Conservation (phyloP, 306 rosid species). For the Abrus pulchellus region DNA sequence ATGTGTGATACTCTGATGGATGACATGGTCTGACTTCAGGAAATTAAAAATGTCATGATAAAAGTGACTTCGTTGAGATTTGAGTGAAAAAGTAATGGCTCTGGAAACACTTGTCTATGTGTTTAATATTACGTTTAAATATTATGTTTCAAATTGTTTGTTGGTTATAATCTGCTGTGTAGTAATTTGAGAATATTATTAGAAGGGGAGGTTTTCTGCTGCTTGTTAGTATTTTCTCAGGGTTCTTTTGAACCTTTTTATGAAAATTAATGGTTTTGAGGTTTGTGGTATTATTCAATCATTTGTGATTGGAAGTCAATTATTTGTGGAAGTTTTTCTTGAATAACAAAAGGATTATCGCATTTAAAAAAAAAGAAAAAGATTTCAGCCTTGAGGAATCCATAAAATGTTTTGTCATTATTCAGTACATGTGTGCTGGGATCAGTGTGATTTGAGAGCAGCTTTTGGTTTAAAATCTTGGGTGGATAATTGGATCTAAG, state of each 20-base stretch:
- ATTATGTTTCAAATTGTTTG: too few relatives aligned
- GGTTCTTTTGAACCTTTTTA: neutral
- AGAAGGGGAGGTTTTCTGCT: too few relatives aligned
- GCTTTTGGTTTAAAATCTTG: neutral
- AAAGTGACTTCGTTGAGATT: too few relatives aligned
- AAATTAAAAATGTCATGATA: too few relatives aligned
- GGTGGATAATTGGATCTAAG: constrained; percentile 17
- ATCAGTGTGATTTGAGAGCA: constrained; percentile 2
- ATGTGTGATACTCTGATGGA: too few relatives aligned
- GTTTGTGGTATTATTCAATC: neutral
- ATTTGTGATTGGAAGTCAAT: neutral
- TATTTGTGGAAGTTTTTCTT: neutral
- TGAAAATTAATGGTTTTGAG: neutral
- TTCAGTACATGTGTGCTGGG: neutral
- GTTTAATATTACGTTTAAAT: too few relatives aligned
- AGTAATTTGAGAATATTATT: too few relatives aligned
- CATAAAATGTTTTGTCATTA: neutral
- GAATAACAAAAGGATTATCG: neutral
- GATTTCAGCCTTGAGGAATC: neutral
- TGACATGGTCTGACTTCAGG: too few relatives aligned
- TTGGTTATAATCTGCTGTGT: too few relatives aligned
- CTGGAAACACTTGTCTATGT: too few relatives aligned
- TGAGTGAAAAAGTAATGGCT: too few relatives aligned
- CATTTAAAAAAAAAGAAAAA: too few relatives aligned
- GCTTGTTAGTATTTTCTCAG: neutral